Base-by-base conservation (phyloP, 768 basidiomycete genomes). In the Hericium erinaceus region DNA sequence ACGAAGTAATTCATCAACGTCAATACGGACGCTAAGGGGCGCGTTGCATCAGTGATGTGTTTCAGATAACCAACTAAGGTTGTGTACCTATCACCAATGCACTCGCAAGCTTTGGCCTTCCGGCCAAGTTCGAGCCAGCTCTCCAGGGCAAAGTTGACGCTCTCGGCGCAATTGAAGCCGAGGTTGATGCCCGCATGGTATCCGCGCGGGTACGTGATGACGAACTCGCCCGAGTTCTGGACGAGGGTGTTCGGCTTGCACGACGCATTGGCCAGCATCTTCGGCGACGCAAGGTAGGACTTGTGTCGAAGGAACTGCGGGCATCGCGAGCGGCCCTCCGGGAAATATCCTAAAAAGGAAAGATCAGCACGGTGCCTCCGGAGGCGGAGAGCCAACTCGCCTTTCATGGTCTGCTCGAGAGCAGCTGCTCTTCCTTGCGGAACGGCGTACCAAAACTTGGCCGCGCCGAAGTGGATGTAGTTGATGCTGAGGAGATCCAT, bases 401-500 rank as follows among this genome's bases (percentile, higher is more conserved):
- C 83, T 73, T 84, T 82, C 88, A 99, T 94, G 3, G 85, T 85
- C 40, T 85, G 79, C 69, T 98, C 97, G n/a, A 99, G 80, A 11
- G 85, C 83, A 13, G 74, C 72, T 0, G 93, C 84, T 58, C 92
- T 81, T 16, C 79, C 87, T 70, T 97, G 95, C 3, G 97, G 97
- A n/a, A 98, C 78, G n/a, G 94, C 87, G 70, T 98, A 98, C 97
- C 97, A 99, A 66, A 89, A 88, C 64, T 92, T 98, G 1, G 95
- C 94, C 0, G 95, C 94, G 0, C 97, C 97, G 64, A 98, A 98
- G 70, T 99, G 97, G 56, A 99, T 92, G 69, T 94, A 98, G 68
- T 99, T 99, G 74, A 99, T 98, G 57, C 92, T 95, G 72, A 95
- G 98, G 1, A 99, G 78, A 67, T 99, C 97, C 91, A 98, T 97